Conservation (phyloP, 257 asterid species). For the Solanum arcanum region DNA sequence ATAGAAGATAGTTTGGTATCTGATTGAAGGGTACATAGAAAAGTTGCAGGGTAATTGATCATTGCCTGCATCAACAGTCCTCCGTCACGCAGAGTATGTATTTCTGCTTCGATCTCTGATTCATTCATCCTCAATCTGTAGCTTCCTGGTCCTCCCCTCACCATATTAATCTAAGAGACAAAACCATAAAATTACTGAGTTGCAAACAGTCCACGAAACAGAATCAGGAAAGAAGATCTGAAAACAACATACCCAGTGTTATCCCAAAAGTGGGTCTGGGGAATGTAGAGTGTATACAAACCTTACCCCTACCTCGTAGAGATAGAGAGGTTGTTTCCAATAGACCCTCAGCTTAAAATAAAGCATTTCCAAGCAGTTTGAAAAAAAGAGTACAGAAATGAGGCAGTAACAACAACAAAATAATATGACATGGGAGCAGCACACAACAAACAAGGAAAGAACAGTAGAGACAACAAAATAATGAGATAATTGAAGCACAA, state of each 20-base stretch:
- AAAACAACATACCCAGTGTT: background rate
- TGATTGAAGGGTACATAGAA: background rate
- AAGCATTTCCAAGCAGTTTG: background rate
- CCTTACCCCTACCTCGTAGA: background rate
- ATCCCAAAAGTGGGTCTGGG: background rate
- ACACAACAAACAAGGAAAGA: background rate
- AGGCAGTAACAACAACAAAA: background rate
- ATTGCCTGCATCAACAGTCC: slow-evolving; percentile 97
- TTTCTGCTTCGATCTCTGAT: slow-evolving; percentile 89
- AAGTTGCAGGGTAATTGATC: slow-evolving; percentile 1
- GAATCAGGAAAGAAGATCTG: background rate
- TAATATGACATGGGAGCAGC: background rate
- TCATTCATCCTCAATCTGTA: slow-evolving; percentile 73
- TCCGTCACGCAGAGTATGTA: slow-evolving; percentile 97
- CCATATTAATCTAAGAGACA: slow-evolving; percentile 46
- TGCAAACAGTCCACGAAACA: background rate
- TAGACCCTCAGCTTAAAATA: background rate
- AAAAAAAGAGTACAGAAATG: background rate
- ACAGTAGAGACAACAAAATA: background rate
- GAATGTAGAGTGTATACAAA: background rate
- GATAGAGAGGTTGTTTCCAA: background rate
- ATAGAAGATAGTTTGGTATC: background rate
- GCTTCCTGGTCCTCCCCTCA: slow-evolving; percentile 55
- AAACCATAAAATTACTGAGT: background rate
- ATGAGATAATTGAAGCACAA: background rate